phyloP scores from a whole-genome alignment of 78 protist genomes.

The Emiliania huxleyi region DNA sequence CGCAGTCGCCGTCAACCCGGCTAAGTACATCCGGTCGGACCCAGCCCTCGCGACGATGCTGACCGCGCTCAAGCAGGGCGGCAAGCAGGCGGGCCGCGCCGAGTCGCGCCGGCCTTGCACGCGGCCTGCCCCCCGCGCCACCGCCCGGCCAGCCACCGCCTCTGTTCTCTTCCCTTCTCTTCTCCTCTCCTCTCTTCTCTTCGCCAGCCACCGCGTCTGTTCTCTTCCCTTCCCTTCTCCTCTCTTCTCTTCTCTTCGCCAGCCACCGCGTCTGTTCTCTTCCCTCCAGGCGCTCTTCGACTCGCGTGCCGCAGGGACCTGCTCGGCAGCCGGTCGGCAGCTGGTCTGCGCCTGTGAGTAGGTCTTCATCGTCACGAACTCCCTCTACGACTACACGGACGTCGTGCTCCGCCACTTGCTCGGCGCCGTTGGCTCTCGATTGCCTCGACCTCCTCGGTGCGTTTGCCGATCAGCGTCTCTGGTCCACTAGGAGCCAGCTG shows the following conservation, averaged over 20 bases:
- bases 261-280: too few relatives aligned
- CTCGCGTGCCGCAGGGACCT: too few relatives aligned
- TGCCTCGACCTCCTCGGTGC: too few relatives aligned
- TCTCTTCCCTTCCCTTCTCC: too few relatives aligned
- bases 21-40: background rate
- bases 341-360: background rate
- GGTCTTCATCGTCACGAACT: slow-evolving; percentile 46
- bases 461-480: background rate
- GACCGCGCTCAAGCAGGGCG: background rate
- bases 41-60: background rate
- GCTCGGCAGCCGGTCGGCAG: too few relatives aligned
- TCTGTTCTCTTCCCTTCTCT: too few relatives aligned
- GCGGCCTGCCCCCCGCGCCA: too few relatives aligned
- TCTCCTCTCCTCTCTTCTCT: too few relatives aligned
- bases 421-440: background rate
- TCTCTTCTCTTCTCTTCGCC: too few relatives aligned
- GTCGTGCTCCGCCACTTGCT: background rate
- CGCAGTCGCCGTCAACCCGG: background rate
- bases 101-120: background rate
- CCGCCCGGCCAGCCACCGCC: too few relatives aligned
- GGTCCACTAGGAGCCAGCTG: slow-evolving; percentile 22
- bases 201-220: too few relatives aligned
- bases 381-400: slow-evolving; percentile 46
- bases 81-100: background rate
- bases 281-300: too few relatives aligned